A percentile compares a stretch with the other conserved stretches of the same genome.
Conservation (phyloP, 371 early-diverging fungal species). For the Mortierella polycephala region DNA sequence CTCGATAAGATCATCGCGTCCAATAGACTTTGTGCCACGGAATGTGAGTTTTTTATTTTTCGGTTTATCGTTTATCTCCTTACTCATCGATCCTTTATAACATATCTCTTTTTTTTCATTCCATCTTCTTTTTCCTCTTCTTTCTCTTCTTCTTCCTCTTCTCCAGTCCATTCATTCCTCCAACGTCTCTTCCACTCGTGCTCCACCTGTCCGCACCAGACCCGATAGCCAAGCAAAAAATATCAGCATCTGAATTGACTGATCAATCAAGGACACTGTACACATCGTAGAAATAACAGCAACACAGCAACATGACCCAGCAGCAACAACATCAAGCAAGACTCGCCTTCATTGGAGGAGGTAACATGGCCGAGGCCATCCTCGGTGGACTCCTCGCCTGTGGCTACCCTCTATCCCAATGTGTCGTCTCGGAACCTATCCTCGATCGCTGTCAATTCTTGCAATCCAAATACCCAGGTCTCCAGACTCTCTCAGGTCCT, state of each 20-base stretch:
- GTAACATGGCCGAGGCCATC: constrained; percentile 96
- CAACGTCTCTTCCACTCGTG: not conserved
- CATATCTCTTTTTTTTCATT: too few relatives aligned
- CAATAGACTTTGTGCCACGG: too few relatives aligned
- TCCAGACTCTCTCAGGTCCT: constrained; percentile 53
- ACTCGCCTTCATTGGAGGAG: constrained; percentile 89
- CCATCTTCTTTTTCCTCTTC: not conserved
- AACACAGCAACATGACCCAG: constrained; percentile 26
- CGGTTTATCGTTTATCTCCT: too few relatives aligned
- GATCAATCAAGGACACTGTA: not conserved
- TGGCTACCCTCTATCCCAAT: constrained; percentile 73
- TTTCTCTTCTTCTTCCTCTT: not conserved
- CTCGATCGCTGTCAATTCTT: constrained; percentile 74
- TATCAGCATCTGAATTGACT: not conserved
- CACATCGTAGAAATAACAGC: not conserved
- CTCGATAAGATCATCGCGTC: too few relatives aligned
- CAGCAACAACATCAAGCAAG: constrained; percentile 42
- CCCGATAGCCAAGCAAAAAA: too few relatives aligned
- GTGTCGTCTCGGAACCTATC: constrained; percentile 87
- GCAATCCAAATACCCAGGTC: constrained; percentile 66
- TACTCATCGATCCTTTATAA: too few relatives aligned
- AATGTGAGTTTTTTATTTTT: too few relatives aligned
- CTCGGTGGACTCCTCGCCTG: constrained; percentile 85
- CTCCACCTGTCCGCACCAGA: not conserved
- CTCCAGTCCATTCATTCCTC: not conserved